phyloP scores from a whole-genome alignment of 441 rosid genomes.

The Syzygium syzygioides region DNA sequence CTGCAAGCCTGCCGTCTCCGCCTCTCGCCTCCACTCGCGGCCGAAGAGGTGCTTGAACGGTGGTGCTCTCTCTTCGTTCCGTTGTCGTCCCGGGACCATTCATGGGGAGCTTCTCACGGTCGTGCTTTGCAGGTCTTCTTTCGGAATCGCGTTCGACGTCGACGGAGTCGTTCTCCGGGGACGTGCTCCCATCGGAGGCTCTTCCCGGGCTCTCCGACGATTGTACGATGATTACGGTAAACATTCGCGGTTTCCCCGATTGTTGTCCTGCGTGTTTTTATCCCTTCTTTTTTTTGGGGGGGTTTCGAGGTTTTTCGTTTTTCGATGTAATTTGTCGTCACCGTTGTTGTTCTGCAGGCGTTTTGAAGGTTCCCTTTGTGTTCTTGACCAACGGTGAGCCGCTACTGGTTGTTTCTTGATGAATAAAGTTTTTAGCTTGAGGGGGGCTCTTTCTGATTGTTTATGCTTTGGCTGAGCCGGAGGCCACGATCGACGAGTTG shows the following conservation, averaged over 20 bases:
- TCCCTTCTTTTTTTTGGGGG: background rate
- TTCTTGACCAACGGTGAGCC: constrained; percentile 58
- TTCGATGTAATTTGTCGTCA: background rate
- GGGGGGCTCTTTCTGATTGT: background rate
- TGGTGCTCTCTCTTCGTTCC: background rate
- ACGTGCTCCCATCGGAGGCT: constrained; percentile 37
- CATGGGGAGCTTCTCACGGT: background rate
- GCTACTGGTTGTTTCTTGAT: background rate
- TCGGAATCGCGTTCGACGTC: constrained; percentile 50
- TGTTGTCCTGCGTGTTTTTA: background rate
- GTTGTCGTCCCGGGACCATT: background rate
- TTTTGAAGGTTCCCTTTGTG: constrained; percentile 42
- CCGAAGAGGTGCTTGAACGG: background rate
- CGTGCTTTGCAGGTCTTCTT: constrained; percentile 21
- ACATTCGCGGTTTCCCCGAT: background rate
- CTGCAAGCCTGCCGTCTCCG: background rate
- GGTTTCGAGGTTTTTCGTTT: background rate
- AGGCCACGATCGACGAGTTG: background rate
- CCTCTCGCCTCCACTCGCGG: background rate
- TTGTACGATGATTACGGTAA: constrained; percentile 31
- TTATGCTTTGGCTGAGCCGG: background rate
- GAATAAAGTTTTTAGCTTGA: background rate
- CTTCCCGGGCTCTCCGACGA: constrained; percentile 33
- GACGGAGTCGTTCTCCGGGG: constrained; percentile 56
- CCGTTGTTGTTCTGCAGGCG: constrained; percentile 18